Percentiles rank a stretch among this genome's conserved stretches.
phyloP scores from a whole-genome alignment of 495 filamentous ascomycete genomes.

The Xylaria grammica region DNA sequence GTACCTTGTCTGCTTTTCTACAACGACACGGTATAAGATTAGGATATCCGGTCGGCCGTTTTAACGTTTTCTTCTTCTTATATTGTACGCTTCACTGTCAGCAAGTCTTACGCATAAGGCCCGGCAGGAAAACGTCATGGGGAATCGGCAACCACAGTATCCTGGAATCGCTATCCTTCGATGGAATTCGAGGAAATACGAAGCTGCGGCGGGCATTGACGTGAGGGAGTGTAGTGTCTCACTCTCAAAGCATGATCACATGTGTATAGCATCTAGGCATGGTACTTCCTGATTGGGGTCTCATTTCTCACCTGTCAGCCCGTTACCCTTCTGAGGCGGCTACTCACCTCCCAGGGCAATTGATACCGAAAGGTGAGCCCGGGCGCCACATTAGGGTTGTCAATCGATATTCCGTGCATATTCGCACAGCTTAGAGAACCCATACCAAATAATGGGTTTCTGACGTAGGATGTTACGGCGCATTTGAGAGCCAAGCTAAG shows the following conservation, averaged over 20 bases:
- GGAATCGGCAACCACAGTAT: not conserved
- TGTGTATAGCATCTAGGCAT: not conserved
- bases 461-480: not conserved
- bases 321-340: not conserved
- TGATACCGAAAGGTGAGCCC: not conserved
- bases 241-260: not conserved
- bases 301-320: not conserved
- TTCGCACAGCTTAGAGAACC: not conserved
- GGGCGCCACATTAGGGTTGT: not conserved
- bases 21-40: conserved; percentile 1
- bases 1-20: not conserved
- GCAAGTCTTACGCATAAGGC: too few species aligned
- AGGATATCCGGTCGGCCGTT: not conserved
- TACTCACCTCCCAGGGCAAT: not conserved
- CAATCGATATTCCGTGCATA: not conserved
- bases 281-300: not conserved
- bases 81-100: not conserved
- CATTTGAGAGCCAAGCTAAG: not conserved
- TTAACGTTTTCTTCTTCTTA: not conserved
- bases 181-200: not conserved
- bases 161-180: not conserved
- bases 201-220: not conserved
- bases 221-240: not conserved
- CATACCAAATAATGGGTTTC: not conserved
- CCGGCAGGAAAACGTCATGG: not conserved